These are phyloP conservation scores for Omphalea diandra DNA, from an alignment of 441 rosid species.

Conservation along the genomic window DNA sequence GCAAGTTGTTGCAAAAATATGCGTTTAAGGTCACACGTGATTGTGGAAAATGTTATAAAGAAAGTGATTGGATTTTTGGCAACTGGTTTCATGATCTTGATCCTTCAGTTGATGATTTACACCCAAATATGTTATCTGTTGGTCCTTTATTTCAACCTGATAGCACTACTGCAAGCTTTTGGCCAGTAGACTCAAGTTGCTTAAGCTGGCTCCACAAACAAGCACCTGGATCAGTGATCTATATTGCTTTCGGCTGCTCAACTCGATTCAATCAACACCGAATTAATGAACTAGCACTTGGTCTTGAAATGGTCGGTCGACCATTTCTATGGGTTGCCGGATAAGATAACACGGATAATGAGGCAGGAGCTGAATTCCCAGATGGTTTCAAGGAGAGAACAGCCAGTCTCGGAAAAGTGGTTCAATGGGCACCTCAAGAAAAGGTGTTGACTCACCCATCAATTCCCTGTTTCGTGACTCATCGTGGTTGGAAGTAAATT, in stretches of 20 bases:
- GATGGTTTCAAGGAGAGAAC: conserved; percentile 48
- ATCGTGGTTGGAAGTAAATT: conserved; percentile 81
- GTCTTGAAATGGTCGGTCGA: conserved; percentile 36
- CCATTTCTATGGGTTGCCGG: conserved; percentile 75
- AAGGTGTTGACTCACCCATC: conserved; percentile 59
- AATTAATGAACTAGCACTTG: conserved; percentile 52
- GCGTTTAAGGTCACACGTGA: too few relatives aligned
- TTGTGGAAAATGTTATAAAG: too few relatives aligned
- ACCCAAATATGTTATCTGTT: conserved; percentile 41
- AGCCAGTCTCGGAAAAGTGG: conserved; percentile 45
- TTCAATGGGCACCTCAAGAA: conserved; percentile 72
- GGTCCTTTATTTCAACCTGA: conserved; percentile 60
- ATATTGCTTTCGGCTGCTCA: conserved; percentile 57
- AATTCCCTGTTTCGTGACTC: conserved; percentile 56
- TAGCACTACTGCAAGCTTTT: conserved; percentile 41
- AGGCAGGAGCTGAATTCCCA: conserved; percentile 33
- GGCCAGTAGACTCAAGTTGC: conserved; percentile 39
- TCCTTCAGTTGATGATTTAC: conserved; percentile 42
- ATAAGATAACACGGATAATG: conserved; percentile 19
- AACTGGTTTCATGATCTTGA: conserved; percentile 69
- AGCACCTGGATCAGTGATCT: conserved; percentile 53
- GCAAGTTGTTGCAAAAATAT: too few relatives aligned
- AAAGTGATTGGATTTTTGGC: conserved; percentile 36
- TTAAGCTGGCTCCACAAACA: conserved; percentile 66
- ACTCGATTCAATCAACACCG: conserved; percentile 51